These are phyloP conservation scores for Rhododendron griersonianum DNA, from an alignment of 148 eudicot genomes.

Conservation along the genomic window DNA sequence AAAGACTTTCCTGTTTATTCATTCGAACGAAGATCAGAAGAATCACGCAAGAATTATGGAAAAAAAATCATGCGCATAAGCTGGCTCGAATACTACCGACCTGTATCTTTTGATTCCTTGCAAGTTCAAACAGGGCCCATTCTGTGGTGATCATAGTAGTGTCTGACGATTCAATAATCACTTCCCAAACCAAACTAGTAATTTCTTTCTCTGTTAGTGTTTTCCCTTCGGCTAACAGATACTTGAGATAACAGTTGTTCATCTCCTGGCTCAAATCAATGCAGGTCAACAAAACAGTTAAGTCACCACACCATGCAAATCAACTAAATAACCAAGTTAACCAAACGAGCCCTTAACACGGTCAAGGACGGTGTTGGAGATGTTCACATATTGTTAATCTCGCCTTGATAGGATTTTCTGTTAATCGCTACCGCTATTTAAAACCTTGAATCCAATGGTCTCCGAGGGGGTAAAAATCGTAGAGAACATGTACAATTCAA, in stretches of 20 bases:
- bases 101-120: conserved; percentile 63
- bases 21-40: not conserved
- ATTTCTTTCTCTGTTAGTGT: conserved; percentile 53
- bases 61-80: not conserved
- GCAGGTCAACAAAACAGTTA: not conserved
- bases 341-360: not conserved
- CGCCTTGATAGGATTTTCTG: too few species aligned
- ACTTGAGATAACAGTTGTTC: conserved; percentile 53
- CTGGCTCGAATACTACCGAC: conserved; percentile 14
- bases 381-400: too few species aligned
- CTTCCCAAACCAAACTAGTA: conserved; percentile 80
- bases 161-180: conserved; percentile 74
- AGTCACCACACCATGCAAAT: not conserved
- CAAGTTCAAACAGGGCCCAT: conserved; percentile 93
- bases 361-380: too few species aligned
- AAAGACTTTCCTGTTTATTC: conserved; percentile 44
- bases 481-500: not conserved
- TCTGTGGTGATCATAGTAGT: conserved; percentile 69
- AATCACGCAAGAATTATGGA: not conserved
- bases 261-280: conserved; percentile 32
- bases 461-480: too few species aligned
- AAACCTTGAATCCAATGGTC: too few species aligned
- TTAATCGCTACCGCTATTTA: too few species aligned
- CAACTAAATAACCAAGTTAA: not conserved
- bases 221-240: conserved; percentile 55